Evolutionary conservation across 306 rosid species (phyloP).

Genomic region (Gynostemma pentaphyllum): DNA sequence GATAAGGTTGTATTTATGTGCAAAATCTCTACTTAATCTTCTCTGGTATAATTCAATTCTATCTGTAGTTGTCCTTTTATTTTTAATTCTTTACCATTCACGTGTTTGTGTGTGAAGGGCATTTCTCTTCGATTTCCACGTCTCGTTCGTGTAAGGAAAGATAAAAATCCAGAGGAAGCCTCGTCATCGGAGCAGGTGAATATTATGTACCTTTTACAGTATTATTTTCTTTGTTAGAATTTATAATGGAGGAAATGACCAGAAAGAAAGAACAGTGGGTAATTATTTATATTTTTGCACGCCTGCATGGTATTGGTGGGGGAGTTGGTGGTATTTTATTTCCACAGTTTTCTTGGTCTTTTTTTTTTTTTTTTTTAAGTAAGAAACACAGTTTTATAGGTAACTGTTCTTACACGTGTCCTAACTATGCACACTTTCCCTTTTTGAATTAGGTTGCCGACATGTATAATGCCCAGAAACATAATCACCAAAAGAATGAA

Average conservation of each 20-base stretch:
- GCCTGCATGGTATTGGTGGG: constrained; percentile 1
- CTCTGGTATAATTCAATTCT: not conserved
- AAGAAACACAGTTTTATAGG: not conserved
- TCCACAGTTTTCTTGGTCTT: not conserved
- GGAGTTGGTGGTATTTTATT: not conserved
- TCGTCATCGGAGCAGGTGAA: constrained; percentile 73
- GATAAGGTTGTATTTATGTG: constrained; percentile 40
- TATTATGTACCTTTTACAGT: not conserved
- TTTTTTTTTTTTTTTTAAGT: too few species aligned
- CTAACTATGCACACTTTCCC: not conserved
- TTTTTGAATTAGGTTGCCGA: constrained; percentile 63
- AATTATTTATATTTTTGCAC: not conserved
- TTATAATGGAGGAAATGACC: not conserved
- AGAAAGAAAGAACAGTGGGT: not conserved
- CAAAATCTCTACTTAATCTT: constrained; percentile 2
- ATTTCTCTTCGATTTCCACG: constrained; percentile 92
- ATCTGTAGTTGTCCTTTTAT: not conserved
- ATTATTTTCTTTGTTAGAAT: not conserved
- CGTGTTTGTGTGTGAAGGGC: constrained; percentile 33
- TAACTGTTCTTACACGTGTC: not conserved
- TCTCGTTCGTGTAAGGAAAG: constrained; percentile 62
- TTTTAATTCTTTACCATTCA: constrained; percentile 11
- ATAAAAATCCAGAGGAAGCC: constrained; percentile 80
- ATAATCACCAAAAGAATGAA: constrained; percentile 38
- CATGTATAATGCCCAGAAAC: constrained; percentile 69